Base-by-base conservation (phyloP, 257 asterid genomes). In the Coffea eugenioides region DNA sequence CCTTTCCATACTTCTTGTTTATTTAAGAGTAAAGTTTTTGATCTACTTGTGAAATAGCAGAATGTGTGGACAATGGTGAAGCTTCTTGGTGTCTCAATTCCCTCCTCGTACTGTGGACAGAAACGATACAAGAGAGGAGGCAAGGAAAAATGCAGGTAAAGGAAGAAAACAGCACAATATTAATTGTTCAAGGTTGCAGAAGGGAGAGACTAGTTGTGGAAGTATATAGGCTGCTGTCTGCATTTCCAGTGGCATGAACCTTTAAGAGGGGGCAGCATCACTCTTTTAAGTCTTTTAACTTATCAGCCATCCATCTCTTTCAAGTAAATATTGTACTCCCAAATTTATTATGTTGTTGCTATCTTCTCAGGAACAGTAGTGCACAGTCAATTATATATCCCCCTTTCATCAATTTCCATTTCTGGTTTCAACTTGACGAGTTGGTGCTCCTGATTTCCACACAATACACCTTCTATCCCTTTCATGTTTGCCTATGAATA, bases 181-280 rank as follows among this genome's bases (percentile, higher is more conserved):
- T 59, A 52, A 15, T 16, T 27, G 48, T 13, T 48, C 43, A 21
- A 59, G 77, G 45, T 45, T 56, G 69, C 54, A 8, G 45, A 83
- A 59, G 81, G 82, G 85, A 82, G 85, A 78, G 84, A 82, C 64
- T 72, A 74, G 41, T 25, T 4, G n/a, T 7, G 54, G 43, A 71
- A 45, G 46, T n/a, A 70, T 36, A 13, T 27, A 31, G 51, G 74
- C 39, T 48, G 73, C 61, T 88, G 91, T 83, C 89, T 75, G 80
- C 15, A 70, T 65, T 66, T 77, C 68, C n/a, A 77, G 88, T 71
- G 83, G 88, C 91, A 88, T 65, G 27, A 49, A 71, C 62, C 72
- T 43, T 75, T 48, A 69, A 69, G 69, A 69, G 76, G 81, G 81
- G 59, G 80, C 81, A 69, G 68, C 45, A 27, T 65, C 69, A 65